Evolutionary conservation across 2,329 filamentous ascomycete species (phyloP).

Genomic region (Chaetomium globosum): DNA sequence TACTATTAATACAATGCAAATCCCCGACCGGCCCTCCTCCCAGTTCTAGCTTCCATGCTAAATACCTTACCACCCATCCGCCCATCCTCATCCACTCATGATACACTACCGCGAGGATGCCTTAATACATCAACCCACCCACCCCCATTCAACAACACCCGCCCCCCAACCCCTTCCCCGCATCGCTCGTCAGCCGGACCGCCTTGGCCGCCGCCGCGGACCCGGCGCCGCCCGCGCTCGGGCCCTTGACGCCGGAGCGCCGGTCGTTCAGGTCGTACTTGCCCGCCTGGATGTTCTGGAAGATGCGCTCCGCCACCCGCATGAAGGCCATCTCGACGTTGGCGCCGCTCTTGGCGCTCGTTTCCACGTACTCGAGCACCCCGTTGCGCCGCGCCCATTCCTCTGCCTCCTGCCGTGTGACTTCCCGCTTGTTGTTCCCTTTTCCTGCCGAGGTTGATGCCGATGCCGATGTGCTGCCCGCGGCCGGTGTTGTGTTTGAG

Average conservation of each 20-base stretch:
- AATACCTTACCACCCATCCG: background rate
- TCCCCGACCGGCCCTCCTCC: background rate
- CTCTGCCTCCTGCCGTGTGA: constrained; percentile 79
- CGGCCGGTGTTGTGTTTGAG: background rate
- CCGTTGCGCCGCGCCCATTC: constrained; percentile 86
- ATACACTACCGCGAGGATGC: background rate
- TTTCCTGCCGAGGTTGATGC: constrained; percentile 24
- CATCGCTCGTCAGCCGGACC: constrained; percentile 50
- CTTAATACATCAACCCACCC: constrained; percentile 31
- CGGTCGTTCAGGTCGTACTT: constrained; percentile 94
- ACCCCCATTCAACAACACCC: constrained; percentile 50
- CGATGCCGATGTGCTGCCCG: background rate
- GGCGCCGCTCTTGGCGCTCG: constrained; percentile 91
- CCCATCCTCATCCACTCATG: background rate
- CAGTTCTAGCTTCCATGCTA: background rate
- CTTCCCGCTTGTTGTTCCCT: constrained; percentile 70
- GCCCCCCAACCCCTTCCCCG: constrained; percentile 45
- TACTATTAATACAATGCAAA: constrained; percentile 14
- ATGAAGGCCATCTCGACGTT: constrained; percentile 92
- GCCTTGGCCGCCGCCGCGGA: constrained; percentile 37
- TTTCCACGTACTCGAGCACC: constrained; percentile 92
- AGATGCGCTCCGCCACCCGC: constrained; percentile 91
- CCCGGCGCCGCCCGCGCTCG: constrained; percentile 47
- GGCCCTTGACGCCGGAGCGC: constrained; percentile 84
- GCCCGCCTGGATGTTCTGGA: constrained; percentile 93